A percentile compares a stretch with the other conserved stretches of the same genome.
Conservation (phyloP, 2,329 filamentous ascomycete species). For the Macrophomina pseudophaseolina region DNA sequence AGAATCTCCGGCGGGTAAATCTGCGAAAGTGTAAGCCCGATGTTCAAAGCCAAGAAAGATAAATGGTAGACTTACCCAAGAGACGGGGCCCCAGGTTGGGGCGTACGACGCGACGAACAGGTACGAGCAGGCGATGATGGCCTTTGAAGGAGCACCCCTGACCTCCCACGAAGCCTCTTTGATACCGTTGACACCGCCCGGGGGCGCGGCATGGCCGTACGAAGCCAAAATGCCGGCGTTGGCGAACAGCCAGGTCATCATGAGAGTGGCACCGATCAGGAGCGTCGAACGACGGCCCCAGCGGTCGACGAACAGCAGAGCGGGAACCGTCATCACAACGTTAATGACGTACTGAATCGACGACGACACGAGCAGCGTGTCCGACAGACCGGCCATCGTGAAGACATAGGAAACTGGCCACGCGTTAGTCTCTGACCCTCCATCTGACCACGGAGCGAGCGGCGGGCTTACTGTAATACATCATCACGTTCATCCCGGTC, state of each 20-base stretch:
- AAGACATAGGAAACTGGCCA: constrained; percentile 68
- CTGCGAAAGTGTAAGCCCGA: background rate
- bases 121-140: constrained; percentile 72
- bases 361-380: constrained; percentile 67
- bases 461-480: constrained; percentile 38
- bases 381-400: constrained; percentile 70
- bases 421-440: background rate
- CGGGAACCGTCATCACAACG: constrained; percentile 77
- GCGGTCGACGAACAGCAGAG: constrained; percentile 74
- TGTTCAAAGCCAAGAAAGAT: background rate
- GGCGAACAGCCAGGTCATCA: constrained; percentile 67
- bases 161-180: constrained; percentile 50
- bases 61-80: constrained; percentile 40
- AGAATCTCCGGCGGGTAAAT: constrained; percentile 67
- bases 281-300: constrained; percentile 75
- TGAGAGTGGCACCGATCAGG: constrained; percentile 68
- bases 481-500: constrained; percentile 79
- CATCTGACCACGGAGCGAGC: background rate
- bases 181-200: constrained; percentile 47
- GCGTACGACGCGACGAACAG: constrained; percentile 75
- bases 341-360: constrained; percentile 76
- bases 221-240: constrained; percentile 66
- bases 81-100: constrained; percentile 65
- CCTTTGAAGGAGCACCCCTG: constrained; percentile 45
- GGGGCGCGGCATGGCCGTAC: constrained; percentile 56